Conservation (phyloP, 208 protist genomes). For the Trypanosoma scelopori region DNA sequence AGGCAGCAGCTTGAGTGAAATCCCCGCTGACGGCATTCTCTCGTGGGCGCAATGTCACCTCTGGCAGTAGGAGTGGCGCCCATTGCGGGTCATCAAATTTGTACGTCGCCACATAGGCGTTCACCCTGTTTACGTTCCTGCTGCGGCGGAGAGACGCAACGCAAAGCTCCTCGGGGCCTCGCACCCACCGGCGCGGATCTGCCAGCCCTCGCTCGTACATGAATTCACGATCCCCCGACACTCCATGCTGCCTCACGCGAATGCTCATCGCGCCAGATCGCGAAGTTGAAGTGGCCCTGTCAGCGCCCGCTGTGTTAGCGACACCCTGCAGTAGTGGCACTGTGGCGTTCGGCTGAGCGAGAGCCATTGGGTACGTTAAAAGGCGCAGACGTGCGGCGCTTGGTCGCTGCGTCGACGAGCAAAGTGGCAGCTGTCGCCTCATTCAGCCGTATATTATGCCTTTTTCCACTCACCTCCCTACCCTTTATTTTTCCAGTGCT, state of each 20-base stretch:
- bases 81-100: slow-evolving; percentile 88
- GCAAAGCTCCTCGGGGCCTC: slow-evolving; percentile 84
- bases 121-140: slow-evolving; percentile 76
- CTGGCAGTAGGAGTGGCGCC: slow-evolving; percentile 71
- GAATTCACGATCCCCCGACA: slow-evolving; percentile 4
- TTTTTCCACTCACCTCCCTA: not conserved
- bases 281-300: not conserved
- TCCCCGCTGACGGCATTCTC: slow-evolving; percentile 5
- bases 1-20: not conserved
- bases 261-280: not conserved
- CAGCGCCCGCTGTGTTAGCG: not conserved
- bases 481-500: not conserved
- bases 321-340: slow-evolving; percentile 40
- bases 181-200: slow-evolving; percentile 67
- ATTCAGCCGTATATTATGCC: slow-evolving; percentile 9
- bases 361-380: slow-evolving; percentile 74
- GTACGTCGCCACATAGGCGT: slow-evolving; percentile 85
- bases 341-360: slow-evolving; percentile 56
- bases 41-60: slow-evolving; percentile 43
- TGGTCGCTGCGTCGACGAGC: slow-evolving; percentile 1
- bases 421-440: slow-evolving; percentile 11
- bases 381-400: slow-evolving; percentile 39
- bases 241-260: slow-evolving; percentile 12
- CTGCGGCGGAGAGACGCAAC: slow-evolving; percentile 70
- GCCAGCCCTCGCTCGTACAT: slow-evolving; percentile 10